These are phyloP conservation scores for Santalum album DNA, from an alignment of 164 flowering plant species.

Conservation along the genomic window DNA sequence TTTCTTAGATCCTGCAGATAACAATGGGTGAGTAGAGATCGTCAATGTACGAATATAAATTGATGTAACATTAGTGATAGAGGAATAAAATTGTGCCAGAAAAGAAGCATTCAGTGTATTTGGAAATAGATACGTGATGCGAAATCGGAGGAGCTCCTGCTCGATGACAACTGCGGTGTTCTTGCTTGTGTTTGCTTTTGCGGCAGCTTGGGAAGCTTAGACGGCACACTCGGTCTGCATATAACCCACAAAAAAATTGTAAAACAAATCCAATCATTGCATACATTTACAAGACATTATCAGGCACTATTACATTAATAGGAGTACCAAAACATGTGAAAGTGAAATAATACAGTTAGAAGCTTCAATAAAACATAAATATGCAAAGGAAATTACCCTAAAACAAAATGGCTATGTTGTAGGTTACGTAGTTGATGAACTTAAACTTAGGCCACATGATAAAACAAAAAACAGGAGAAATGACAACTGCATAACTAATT, in stretches of 20 bases:
- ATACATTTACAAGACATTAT: not conserved
- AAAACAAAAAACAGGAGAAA: too few species aligned
- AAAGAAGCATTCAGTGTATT: not conserved
- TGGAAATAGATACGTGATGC: slow-evolving; percentile 24
- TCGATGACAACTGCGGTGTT: slow-evolving; percentile 25
- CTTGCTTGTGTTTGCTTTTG: slow-evolving; percentile 18
- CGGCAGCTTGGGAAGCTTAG: slow-evolving; percentile 32
- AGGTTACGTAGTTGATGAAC: too few species aligned
- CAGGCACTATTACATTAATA: not conserved
- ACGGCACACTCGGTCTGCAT: slow-evolving; percentile 13
- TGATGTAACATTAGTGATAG: not conserved
- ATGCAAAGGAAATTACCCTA: not conserved
- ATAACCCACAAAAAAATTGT: not conserved
- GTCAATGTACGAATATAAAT: not conserved
- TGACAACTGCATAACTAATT: not conserved
- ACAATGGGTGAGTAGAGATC: not conserved
- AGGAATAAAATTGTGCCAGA: not conserved
- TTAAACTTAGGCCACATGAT: too few species aligned
- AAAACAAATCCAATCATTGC: not conserved
- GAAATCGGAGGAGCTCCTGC: slow-evolving; percentile 25
- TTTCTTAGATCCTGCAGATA: slow-evolving; percentile 32
- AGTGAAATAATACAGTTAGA: not conserved
- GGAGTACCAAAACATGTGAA: not conserved
- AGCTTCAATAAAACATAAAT: not conserved
- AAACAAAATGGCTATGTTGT: too few species aligned